Evolutionary conservation across 2,329 filamentous ascomycete species (phyloP).

Genomic region (Nothophoma quercina): DNA sequence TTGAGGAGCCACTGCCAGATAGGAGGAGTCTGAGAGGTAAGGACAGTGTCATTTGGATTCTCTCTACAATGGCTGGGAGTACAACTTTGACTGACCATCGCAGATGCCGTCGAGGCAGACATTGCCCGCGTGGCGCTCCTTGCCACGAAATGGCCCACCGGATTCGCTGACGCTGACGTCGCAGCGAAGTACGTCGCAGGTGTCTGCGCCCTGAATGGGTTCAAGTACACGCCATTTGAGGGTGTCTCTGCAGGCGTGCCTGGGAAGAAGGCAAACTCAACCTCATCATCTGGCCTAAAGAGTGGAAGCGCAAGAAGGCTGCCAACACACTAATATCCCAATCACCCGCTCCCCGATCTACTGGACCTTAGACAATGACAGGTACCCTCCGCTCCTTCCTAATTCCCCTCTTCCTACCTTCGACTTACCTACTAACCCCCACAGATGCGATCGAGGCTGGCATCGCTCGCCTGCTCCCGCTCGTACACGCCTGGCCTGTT

Average conservation of each 20-base stretch:
- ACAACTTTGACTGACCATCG: background rate
- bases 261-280: background rate
- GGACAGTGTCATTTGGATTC: too few relatives aligned
- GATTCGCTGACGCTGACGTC: background rate
- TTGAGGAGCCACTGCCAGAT: constrained; percentile 6
- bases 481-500: background rate
- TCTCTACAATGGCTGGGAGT: background rate
- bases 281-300: too few relatives aligned
- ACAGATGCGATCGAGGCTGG: constrained; percentile 4
- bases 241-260: background rate
- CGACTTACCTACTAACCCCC: background rate
- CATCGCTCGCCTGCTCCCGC: background rate
- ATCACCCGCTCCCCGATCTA: too few relatives aligned
- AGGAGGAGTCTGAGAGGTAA: constrained; percentile 1
- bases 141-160: background rate
- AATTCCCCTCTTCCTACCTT: too few relatives aligned
- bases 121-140: background rate
- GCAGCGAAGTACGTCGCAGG: constrained; percentile 2
- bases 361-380: too few relatives aligned
- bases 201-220: background rate
- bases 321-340: too few relatives aligned
- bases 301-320: too few relatives aligned
- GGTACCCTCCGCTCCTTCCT: too few relatives aligned
- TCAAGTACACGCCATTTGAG: background rate
- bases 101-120: constrained; percentile 7